Evolutionary conservation across 768 basidiomycete genomes (phyloP), one percentile per base, ranked within the genome.

Genomic region (Rhizopogon roseolus): DNA sequence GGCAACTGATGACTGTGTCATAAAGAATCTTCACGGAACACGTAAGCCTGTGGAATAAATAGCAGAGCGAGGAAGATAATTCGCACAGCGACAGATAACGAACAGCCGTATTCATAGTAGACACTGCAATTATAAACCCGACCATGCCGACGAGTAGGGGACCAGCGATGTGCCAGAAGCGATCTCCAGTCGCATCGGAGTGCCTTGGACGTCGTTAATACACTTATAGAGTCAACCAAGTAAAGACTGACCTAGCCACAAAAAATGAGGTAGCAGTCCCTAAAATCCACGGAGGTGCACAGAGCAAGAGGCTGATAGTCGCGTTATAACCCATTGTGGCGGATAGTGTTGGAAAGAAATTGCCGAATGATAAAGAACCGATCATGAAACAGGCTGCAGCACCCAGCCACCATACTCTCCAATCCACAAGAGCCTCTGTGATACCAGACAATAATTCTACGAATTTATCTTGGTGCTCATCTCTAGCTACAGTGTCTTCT

Each of bases 331-430:
- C 85, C 69, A 93, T 75, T 8, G 90, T 92, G 17, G 76, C 79
- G 40, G 80, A 81, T 52, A 93, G 70, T 0, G 89, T 88, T 9
- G 86, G 88, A 72, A 91, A 91, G 67, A 84, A 90, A 16, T 82
- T 84, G 62, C 87, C 85, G 75, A 91, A 91, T 11, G 81, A 84
- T 36, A 89, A 64, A 9, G 85, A 80, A 32, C 83, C 66, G 39
- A 17, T 10, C 69, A 82, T 76, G 56, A 78, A 78, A 19, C 79
- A 80, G 46, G 88, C 65, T 2, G 84, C 76, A 29, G 88, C 56
- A 10, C 86, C 79, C 45, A 94, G 73, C 80, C 81, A 87, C 86
- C 90, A 93, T 37, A 93, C 85, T 68, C 83, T 88, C 85, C 83
- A 84, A 63, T 93, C 90, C 25, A 72, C 74, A 51, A 89, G 28